Percentiles rank a stretch among this genome's conserved stretches.
Evolutionary conservation across 345 rosid genomes (phyloP).

Genomic region (Durio zibethinus): DNA sequence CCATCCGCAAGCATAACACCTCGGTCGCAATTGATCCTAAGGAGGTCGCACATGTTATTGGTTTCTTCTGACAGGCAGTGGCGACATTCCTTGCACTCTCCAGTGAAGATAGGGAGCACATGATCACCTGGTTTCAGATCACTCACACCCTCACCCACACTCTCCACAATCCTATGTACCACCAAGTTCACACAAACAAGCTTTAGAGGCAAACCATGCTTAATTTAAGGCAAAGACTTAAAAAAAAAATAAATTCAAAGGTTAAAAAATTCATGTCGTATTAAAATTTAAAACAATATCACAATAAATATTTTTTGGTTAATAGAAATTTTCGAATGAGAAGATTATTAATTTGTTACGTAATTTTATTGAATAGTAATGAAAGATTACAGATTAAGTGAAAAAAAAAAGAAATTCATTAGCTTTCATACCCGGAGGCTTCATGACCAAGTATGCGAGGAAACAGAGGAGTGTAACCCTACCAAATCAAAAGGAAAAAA

Average conservation of each 20-base stretch:
- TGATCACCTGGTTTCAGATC: conserved; percentile 70
- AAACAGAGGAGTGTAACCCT: conserved; percentile 75
- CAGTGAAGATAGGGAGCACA: conserved; percentile 76
- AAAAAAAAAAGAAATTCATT: too few relatives aligned
- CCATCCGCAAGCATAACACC: conserved; percentile 70
- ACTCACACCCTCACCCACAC: conserved; percentile 76
- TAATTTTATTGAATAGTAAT: too few relatives aligned
- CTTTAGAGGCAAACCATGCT: neutral
- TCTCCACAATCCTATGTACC: conserved; percentile 61
- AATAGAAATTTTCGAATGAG: too few relatives aligned
- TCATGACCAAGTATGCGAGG: conserved; percentile 86
- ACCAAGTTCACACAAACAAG: neutral
- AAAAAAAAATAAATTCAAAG: too few relatives aligned
- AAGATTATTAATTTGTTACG: too few relatives aligned
- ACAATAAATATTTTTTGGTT: too few relatives aligned
- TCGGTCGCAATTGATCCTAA: conserved; percentile 71
- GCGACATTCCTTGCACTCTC: conserved; percentile 67
- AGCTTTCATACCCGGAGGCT: conserved; percentile 40
- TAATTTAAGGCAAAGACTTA: too few relatives aligned
- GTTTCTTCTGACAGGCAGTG: conserved; percentile 75
- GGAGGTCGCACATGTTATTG: conserved; percentile 75
- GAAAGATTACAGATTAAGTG: too few relatives aligned
- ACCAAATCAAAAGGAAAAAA: neutral
- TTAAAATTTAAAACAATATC: too few relatives aligned
- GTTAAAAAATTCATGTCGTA: too few relatives aligned